Conservation (phyloP, 208 protist genomes). For the Phytomonas serpens region DNA sequence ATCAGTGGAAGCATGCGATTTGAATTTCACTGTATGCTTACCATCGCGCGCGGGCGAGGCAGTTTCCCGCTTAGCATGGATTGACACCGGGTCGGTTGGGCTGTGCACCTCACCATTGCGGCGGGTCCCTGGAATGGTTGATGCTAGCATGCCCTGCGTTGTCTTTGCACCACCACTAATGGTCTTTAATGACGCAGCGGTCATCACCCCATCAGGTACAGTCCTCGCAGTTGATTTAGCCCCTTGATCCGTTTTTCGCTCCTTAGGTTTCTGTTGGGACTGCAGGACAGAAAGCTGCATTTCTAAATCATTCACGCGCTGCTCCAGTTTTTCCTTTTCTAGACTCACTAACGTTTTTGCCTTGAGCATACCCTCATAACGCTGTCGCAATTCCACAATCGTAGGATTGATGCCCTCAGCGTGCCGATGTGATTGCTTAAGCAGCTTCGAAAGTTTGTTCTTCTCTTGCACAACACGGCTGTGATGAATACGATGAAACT, state of each 20-base stretch:
- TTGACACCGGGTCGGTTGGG: background rate
- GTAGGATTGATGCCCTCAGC: slow-evolving; percentile 72
- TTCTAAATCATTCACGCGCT: slow-evolving; percentile 52
- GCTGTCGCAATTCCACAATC: slow-evolving; percentile 69
- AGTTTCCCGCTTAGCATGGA: background rate
- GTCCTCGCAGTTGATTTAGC: slow-evolving; percentile 8
- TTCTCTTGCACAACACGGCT: slow-evolving; percentile 87
- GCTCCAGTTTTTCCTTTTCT: slow-evolving; percentile 80
- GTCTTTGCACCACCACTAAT: background rate
- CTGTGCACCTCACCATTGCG: background rate
- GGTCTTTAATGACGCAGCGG: background rate
- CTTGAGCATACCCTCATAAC: slow-evolving; percentile 77
- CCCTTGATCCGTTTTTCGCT: slow-evolving; percentile 17
- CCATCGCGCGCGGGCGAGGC: background rate
- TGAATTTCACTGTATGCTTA: background rate
- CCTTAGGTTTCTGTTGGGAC: slow-evolving; percentile 3
- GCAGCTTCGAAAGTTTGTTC: slow-evolving; percentile 51
- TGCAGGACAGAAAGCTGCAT: slow-evolving; percentile 16
- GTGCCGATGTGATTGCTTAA: slow-evolving; percentile 67
- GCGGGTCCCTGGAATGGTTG: background rate
- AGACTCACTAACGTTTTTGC: slow-evolving; percentile 69
- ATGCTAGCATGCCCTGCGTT: background rate
- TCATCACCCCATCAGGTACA: background rate
- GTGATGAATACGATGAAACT: slow-evolving; percentile 86
- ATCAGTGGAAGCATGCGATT: slow-evolving; percentile 3